Conservation (phyloP, 2,329 filamentous ascomycete species). For the Penicillium palitans region DNA sequence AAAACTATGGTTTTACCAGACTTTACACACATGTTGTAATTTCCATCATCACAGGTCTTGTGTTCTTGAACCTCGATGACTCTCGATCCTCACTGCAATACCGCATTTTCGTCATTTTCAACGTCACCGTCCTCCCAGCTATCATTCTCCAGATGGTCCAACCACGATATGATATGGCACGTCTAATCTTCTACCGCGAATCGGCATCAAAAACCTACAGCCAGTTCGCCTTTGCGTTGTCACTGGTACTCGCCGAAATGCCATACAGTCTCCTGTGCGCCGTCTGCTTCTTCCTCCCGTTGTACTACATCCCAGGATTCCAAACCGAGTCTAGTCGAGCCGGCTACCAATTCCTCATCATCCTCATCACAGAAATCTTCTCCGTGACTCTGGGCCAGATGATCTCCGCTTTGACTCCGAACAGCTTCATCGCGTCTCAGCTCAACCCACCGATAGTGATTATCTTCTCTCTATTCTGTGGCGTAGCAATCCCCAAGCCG, state of each 20-base stretch:
- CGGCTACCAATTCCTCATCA: slow-evolving; percentile 83
- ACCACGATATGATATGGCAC: slow-evolving; percentile 76
- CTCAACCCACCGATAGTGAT: slow-evolving; percentile 82
- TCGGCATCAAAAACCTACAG: slow-evolving; percentile 83
- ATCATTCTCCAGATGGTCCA: slow-evolving; percentile 83
- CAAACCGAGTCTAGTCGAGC: slow-evolving; percentile 63
- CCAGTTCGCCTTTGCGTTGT: slow-evolving; percentile 72
- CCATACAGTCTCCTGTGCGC: slow-evolving; percentile 81
- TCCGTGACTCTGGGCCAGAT: slow-evolving; percentile 76
- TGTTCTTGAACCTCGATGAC: slow-evolving; percentile 75
- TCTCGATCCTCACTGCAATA: slow-evolving; percentile 77
- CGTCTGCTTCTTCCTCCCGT: slow-evolving; percentile 74
- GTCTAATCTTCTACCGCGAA: slow-evolving; percentile 83
- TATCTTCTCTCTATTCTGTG: slow-evolving; percentile 81
- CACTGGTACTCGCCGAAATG: slow-evolving; percentile 79
- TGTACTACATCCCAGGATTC: slow-evolving; percentile 84
- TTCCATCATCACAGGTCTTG: slow-evolving; percentile 74
- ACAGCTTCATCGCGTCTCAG: slow-evolving; percentile 74
- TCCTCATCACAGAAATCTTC: slow-evolving; percentile 81
- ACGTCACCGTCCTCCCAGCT: slow-evolving; percentile 76
- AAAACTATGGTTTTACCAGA: slow-evolving; percentile 85
- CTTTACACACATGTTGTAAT: slow-evolving; percentile 82
- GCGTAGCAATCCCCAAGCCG: slow-evolving; percentile 75
- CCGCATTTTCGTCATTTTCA: slow-evolving; percentile 87
- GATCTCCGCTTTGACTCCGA: slow-evolving; percentile 74